Evolutionary conservation across 805 yeast genomes (phyloP), one percentile per base, ranked within the genome.

Genomic region (Yamadazyma scolyti): DNA sequence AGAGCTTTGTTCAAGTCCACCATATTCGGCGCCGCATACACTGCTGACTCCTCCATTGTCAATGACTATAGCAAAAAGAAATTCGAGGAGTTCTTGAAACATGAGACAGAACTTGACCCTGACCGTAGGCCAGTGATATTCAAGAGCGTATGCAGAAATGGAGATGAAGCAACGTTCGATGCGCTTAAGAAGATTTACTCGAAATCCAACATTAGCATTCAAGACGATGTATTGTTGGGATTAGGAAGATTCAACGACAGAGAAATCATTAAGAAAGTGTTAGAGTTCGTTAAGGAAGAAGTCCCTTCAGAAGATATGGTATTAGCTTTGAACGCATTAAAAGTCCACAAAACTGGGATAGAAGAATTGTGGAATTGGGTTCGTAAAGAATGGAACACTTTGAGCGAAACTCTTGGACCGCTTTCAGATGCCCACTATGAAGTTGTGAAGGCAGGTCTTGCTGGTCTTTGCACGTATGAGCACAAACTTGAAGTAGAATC

Each of bases 351-450:
- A 32, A 68, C 62, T 24, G 95, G 95, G 63, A 64, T 82, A 36
- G 74, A 75, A 43, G 71, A 76, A 9, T 60, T 81, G 43, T 89
- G 88, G 85, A 33, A 48, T n/a, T 90, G 96, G 95, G 48, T 77
- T 44, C 69, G 71, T 46, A 47, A 35, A 9, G 79, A 88, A 58
- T 90, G 94, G 93, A 86, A 77, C 34, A 70, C 63, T 25, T 52
- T 90, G 37, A 60, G 60, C 45, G 69, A 75, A 53, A 67, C 79
- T 11, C 79, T 90, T 37, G 82, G 89, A 22, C 65, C 70, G 20
- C 42, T 82, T 20, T 61, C 79, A 28, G 71, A 25, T 9, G 9
- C 9, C 5, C 27, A 25, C 12, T 9, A 15, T 11, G 12, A 8
- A 4, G 19, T 25, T 9, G 17, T 25, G 4, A 20, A 14, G 11